These are phyloP conservation scores for Talaromyces sp. DNA, from an alignment of 2,329 filamentous ascomycete species.

Conservation along the genomic window DNA sequence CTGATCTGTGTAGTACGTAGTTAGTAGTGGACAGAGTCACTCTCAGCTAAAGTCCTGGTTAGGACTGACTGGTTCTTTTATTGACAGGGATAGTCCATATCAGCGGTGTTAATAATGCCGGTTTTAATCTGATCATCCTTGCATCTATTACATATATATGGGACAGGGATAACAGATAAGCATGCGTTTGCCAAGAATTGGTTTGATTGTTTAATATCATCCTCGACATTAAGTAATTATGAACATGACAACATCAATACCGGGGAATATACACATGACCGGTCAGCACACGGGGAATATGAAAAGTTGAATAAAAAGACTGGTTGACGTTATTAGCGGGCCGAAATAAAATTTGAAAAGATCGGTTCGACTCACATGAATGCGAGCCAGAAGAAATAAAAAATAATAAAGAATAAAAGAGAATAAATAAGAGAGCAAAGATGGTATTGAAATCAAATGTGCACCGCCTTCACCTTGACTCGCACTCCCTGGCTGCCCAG, in stretches of 20 bases:
- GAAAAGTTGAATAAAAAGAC: neutral
- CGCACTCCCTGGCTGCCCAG: neutral
- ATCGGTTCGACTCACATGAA: neutral
- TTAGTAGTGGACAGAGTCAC: too few species aligned
- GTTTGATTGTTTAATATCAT: neutral
- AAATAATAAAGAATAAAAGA: neutral
- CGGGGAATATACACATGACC: neutral
- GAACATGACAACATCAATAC: neutral
- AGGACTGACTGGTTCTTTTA: too few species aligned
- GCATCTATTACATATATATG: neutral
- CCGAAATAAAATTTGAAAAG: neutral
- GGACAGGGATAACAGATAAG: neutral
- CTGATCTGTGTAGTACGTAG: too few species aligned
- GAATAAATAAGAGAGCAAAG: neutral
- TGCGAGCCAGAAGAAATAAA: neutral
- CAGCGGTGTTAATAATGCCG: neutral
- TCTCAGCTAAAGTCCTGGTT: too few species aligned
- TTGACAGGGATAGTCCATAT: neutral
- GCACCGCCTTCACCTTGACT: neutral
- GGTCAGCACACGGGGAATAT: neutral
- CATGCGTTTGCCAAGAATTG: neutral
- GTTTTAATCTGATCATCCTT: neutral
- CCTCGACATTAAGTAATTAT: neutral
- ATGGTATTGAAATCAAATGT: neutral
- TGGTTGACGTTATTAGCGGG: neutral